These are phyloP conservation scores for Globisporangium carolinianum DNA, from an alignment of 352 stramenopile genomes.

Conservation along the genomic window DNA sequence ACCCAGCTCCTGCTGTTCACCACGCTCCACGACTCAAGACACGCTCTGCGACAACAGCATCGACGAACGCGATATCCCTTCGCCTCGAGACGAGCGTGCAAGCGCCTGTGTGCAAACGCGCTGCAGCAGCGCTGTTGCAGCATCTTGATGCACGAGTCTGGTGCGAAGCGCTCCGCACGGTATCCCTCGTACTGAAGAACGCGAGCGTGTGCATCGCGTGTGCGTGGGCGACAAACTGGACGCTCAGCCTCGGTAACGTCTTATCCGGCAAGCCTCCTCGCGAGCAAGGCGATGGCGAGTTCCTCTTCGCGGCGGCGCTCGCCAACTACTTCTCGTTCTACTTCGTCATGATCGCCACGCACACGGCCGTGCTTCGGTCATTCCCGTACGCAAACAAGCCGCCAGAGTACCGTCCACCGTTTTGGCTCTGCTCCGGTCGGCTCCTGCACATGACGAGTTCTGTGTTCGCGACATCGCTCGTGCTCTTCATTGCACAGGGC, in stretches of 20 bases:
- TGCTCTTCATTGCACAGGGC: background rate
- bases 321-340: background rate
- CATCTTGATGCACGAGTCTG: background rate
- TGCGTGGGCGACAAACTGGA: background rate
- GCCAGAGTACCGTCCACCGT: background rate
- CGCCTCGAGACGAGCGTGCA: background rate
- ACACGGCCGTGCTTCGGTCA: background rate
- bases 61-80: background rate
- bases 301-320: background rate
- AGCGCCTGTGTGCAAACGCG: background rate
- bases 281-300: background rate
- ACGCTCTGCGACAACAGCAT: background rate
- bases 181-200: background rate
- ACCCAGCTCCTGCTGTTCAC: background rate
- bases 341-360: background rate
- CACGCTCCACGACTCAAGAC: background rate
- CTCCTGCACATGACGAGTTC: background rate
- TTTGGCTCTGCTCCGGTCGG: background rate
- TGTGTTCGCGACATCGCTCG: background rate
- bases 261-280: background rate
- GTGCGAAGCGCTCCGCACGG: background rate
- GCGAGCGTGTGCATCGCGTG: background rate
- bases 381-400: background rate
- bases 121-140: background rate
- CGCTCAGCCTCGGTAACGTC: background rate